A percentile compares a stretch with the other conserved stretches of the same genome.
phyloP scores from a whole-genome alignment of 2,329 filamentous ascomycete genomes.

The Pseudogymnoascus sp. region DNA sequence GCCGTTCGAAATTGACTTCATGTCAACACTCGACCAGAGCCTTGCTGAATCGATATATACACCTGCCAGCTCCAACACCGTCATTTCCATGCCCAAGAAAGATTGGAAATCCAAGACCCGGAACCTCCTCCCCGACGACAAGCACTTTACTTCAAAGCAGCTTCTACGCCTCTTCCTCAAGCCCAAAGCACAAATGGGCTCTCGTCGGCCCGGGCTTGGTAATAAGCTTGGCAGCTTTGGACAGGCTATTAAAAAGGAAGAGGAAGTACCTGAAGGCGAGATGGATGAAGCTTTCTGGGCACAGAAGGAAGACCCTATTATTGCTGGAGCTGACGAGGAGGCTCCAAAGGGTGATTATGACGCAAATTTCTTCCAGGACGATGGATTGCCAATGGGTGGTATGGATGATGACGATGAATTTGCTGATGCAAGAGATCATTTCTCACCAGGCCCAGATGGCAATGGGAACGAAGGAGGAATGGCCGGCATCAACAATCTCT shows the following conservation, averaged over 20 bases:
- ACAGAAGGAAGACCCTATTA: conserved; percentile 45
- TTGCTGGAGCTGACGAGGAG: conserved; percentile 45
- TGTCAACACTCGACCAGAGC: conserved; percentile 60
- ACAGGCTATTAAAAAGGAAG: conserved; percentile 37
- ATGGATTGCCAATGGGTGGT: conserved; percentile 59
- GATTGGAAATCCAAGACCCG: conserved; percentile 92
- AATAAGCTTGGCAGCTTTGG: conserved; percentile 34
- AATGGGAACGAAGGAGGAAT: conserved; percentile 36
- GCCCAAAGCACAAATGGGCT: conserved; percentile 76
- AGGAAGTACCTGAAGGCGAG: conserved; percentile 58
- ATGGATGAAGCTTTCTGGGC: conserved; percentile 98
- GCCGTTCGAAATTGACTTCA: conserved; percentile 89
- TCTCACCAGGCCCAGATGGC: conserved; percentile 56
- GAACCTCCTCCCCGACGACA: conserved; percentile 92
- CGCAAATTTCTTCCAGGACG: conserved; percentile 95
- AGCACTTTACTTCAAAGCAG: conserved; percentile 93
- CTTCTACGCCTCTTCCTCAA: conserved; percentile 88
- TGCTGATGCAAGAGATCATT: conserved; percentile 71
- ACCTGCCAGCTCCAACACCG: conserved; percentile 67
- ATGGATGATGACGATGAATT: conserved; percentile 62
- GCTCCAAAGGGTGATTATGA: conserved; percentile 74
- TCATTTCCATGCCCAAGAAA: conserved; percentile 81
- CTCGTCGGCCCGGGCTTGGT: conserved; percentile 48
- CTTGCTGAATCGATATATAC: conserved; percentile 74
- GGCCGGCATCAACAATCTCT: conserved; percentile 41